A percentile compares a stretch with the other conserved stretches of the same genome.
phyloP scores from a whole-genome alignment of 2,329 filamentous ascomycete genomes.

The Ampelomyces quisqualis region DNA sequence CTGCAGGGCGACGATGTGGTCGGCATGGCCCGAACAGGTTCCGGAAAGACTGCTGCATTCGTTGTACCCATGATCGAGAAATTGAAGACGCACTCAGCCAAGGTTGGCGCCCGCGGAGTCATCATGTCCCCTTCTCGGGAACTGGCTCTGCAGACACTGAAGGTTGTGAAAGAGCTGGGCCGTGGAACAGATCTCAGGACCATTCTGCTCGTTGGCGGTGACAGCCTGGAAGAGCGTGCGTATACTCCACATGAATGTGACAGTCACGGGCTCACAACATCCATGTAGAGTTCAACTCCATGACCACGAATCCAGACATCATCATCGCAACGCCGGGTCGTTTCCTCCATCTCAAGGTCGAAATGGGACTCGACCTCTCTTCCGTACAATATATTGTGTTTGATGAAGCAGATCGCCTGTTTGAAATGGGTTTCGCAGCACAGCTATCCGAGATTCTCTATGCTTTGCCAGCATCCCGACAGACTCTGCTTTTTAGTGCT shows the following conservation, averaged over 20 bases:
- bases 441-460: slow-evolving; percentile 93
- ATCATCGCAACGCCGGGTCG: slow-evolving; percentile 95
- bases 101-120: slow-evolving; percentile 81
- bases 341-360: slow-evolving; percentile 94
- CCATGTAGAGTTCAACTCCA: slow-evolving; percentile 71
- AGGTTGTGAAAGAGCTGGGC: slow-evolving; percentile 93
- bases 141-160: slow-evolving; percentile 88
- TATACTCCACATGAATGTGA: background rate
- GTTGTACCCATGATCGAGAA: slow-evolving; percentile 98
- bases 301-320: slow-evolving; percentile 94
- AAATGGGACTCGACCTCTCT: slow-evolving; percentile 89
- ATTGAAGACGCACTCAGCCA: slow-evolving; percentile 81
- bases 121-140: slow-evolving; percentile 92
- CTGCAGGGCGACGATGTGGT: slow-evolving; percentile 93
- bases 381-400: slow-evolving; percentile 95
- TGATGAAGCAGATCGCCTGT: slow-evolving; percentile 93
- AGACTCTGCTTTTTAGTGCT: slow-evolving; percentile 92
- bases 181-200: slow-evolving; percentile 87
- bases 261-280: slow-evolving; percentile 4
- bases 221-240: slow-evolving; percentile 81
- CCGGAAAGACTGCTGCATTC: slow-evolving; percentile 96
- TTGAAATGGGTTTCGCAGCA: slow-evolving; percentile 97
- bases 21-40: slow-evolving; percentile 98
- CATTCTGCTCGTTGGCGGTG: slow-evolving; percentile 90
- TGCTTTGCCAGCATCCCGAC: slow-evolving; percentile 77